Evolutionary conservation across 108 stramenopile species (phyloP).

Genomic region (Schizochytrium sp.): DNA sequence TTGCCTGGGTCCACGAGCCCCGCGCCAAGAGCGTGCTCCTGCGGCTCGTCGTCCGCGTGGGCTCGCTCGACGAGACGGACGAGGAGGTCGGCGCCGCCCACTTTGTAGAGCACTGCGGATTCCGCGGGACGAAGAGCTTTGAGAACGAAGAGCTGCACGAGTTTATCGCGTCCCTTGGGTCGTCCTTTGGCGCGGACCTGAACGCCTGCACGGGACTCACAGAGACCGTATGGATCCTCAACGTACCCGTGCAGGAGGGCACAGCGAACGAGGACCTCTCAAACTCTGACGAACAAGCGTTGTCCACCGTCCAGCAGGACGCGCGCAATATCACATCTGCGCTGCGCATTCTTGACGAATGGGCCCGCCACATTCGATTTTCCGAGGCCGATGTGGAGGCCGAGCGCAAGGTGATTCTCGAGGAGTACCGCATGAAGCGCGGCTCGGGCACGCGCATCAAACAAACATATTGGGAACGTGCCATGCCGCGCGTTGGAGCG

Average conservation of each 20-base stretch:
- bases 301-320: background rate
- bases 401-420: slow-evolving; percentile 5
- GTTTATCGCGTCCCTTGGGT: background rate
- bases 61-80: background rate
- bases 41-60: background rate
- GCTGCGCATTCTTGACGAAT: background rate
- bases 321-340: background rate
- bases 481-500: background rate
- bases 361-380: background rate
- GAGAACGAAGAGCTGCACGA: background rate
- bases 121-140: background rate
- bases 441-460: background rate
- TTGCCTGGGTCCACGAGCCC: background rate
- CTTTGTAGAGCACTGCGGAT: background rate
- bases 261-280: background rate
- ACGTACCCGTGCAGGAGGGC: background rate
- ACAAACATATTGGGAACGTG: background rate
- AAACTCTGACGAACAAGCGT: background rate
- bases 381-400: slow-evolving; percentile 1
- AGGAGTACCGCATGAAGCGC: background rate
- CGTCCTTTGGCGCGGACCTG: background rate
- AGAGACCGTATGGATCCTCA: background rate
- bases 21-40: background rate
- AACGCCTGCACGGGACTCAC: background rate
- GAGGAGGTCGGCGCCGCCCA: background rate